A percentile compares a stretch with the other conserved stretches of the same genome.
These are phyloP conservation scores for Blastocystis hominis DNA, from an alignment of 352 stramenopile species.

Conservation along the genomic window DNA sequence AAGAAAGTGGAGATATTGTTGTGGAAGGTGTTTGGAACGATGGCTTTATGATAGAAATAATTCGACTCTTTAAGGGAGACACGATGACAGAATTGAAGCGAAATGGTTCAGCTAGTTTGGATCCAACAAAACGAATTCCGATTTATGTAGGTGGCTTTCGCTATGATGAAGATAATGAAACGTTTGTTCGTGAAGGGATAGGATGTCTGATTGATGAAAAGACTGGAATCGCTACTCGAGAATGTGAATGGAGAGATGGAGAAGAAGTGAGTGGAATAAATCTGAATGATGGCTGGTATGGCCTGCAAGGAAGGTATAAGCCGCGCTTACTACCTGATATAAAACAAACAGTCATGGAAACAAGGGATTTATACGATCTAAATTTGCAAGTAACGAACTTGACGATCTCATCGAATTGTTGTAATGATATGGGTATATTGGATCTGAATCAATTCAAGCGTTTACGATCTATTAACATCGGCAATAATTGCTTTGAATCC, in stretches of 20 bases:
- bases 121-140: neutral
- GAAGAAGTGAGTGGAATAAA: neutral
- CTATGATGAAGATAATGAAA: neutral
- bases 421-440: neutral
- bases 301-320: neutral
- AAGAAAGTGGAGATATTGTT: neutral
- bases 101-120: neutral
- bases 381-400: neutral
- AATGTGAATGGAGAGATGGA: neutral
- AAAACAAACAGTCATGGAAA: too few relatives aligned
- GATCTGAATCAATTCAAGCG: neutral
- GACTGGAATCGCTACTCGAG: too few relatives aligned
- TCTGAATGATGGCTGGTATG: neutral
- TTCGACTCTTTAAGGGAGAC: neutral
- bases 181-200: neutral
- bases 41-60: neutral
- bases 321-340: too few relatives aligned
- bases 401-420: neutral
- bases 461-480: neutral
- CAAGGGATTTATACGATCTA: too few relatives aligned
- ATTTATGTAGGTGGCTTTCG: neutral
- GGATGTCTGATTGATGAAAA: neutral
- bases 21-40: neutral
- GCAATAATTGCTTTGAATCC: neutral
- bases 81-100: neutral